phyloP scores from a whole-genome alignment of 169 alveolate species.

The Plasmodium vivax region DNA sequence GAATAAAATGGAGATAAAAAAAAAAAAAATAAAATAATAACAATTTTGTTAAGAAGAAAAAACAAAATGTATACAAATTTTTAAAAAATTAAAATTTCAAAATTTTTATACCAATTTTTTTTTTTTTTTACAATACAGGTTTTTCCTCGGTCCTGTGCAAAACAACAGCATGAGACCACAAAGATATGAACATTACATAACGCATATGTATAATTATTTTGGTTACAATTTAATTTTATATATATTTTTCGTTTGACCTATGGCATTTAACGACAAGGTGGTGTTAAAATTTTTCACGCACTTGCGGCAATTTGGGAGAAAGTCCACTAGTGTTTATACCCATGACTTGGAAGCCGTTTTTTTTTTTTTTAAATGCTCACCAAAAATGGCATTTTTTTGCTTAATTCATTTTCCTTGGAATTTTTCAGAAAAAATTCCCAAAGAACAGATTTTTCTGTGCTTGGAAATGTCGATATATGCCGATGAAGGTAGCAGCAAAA shows the following conservation, averaged over 20 bases:
- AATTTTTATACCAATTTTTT: background rate
- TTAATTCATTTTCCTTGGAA: background rate
- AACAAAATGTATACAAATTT: background rate
- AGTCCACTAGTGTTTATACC: background rate
- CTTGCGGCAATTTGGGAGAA: background rate
- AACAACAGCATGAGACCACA: background rate
- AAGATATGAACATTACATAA: background rate
- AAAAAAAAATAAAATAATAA: background rate
- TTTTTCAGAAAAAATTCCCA: background rate
- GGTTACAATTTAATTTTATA: background rate
- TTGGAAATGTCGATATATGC: background rate
- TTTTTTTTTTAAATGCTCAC: background rate
- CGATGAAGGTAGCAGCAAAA: background rate
- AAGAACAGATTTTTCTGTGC: background rate
- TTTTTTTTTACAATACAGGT: background rate
- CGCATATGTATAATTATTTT: background rate
- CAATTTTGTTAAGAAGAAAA: background rate
- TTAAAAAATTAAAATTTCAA: background rate
- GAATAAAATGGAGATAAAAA: background rate
- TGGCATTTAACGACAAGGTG: background rate
- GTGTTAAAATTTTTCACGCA: background rate
- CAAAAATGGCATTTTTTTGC: background rate
- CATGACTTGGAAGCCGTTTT: background rate
- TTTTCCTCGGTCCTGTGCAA: background rate
- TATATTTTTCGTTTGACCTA: background rate